Conservation (phyloP, 768 basidiomycete genomes). For the Phylloporus arenicola region DNA sequence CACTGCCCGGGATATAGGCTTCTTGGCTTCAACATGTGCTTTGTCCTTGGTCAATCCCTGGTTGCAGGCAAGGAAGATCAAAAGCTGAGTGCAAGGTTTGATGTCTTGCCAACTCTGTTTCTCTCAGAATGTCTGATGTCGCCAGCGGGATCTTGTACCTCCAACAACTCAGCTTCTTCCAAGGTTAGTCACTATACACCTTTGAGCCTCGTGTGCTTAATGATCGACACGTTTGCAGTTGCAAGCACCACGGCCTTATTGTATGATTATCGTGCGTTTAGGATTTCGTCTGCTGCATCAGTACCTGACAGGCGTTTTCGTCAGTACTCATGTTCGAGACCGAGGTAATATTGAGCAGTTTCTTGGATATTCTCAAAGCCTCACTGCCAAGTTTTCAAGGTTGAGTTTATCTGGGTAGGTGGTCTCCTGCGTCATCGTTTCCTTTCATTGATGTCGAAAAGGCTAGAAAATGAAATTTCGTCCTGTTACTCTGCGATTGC, state of each 20-base stretch:
- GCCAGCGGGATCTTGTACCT: background rate
- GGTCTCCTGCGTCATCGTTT: background rate
- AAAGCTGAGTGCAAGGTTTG: background rate
- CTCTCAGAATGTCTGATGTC: conserved; percentile 1
- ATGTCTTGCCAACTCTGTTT: background rate
- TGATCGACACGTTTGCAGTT: conserved; percentile 1
- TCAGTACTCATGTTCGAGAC: conserved; percentile 10
- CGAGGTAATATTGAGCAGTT: conserved; percentile 5
- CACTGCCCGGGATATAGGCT: too few species aligned
- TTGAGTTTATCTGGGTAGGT: conserved; percentile 18
- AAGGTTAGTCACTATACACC: conserved; percentile 1
- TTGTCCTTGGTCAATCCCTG: too few species aligned
- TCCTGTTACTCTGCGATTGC: conserved; percentile 13
- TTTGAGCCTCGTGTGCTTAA: background rate
- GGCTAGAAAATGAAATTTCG: conserved; percentile 12
- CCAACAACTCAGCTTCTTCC: conserved; percentile 5
- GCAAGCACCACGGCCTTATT: conserved; percentile 9
- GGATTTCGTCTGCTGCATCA: background rate
- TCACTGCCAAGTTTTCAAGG: conserved; percentile 5
- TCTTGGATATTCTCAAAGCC: background rate
- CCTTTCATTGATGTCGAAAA: background rate
- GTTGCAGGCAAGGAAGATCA: too few species aligned
- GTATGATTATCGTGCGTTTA: conserved; percentile 14
- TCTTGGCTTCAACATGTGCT: too few species aligned
- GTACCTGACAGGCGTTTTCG: background rate